Evolutionary conservation across 169 alveolate species (phyloP), one percentile per base, ranked within the genome.

Genomic region (Plasmodium reichenowi): DNA sequence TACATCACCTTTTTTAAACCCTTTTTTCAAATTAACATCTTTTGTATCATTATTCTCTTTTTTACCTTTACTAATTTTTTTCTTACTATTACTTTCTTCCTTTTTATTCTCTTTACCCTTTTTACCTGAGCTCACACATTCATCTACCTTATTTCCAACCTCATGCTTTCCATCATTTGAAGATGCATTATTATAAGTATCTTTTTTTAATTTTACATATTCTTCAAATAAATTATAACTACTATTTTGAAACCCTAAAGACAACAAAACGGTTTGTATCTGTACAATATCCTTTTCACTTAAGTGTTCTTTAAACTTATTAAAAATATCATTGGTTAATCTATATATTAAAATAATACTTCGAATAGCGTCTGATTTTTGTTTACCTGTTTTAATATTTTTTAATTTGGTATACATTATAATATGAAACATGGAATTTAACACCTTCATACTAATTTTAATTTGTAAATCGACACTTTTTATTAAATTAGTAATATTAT

Each of bases 181-280:
- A 26, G 75, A 38, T 38, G 9, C 86, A 20, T 58, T 67, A 32
- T 3, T 67, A 32, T 3, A 32, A 15, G 20, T 66, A 72, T 93
- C 85, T 67, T 54, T 74, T 47, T 74, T 93, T 13, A 94, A 59
- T 89, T 94, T 92, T 47, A 48, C 86, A 63, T 94, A 94, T 22
- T 94, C 96, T 63, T 90, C 90, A 63, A 92, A 89, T 20, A 75
- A 88, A 88, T 94, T 83, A 83, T 92, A 45, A 94, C 93, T 54
- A 93, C 96, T 91, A 94, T 59, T 63, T 89, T 88, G 70, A 88
- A 74, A 75, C 75, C 90, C 87, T 87, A 85, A 58, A 3, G 86
- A 54, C 38, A 92, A 4, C 76, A 92, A 58, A 62, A 94, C 87
- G 26, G 92, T 38, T 59, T 88, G 85, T 76, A 92, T n/a, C 47